These are phyloP conservation scores for Trametes meyenii DNA, from an alignment of 768 basidiomycete genomes.

Conservation along the genomic window DNA sequence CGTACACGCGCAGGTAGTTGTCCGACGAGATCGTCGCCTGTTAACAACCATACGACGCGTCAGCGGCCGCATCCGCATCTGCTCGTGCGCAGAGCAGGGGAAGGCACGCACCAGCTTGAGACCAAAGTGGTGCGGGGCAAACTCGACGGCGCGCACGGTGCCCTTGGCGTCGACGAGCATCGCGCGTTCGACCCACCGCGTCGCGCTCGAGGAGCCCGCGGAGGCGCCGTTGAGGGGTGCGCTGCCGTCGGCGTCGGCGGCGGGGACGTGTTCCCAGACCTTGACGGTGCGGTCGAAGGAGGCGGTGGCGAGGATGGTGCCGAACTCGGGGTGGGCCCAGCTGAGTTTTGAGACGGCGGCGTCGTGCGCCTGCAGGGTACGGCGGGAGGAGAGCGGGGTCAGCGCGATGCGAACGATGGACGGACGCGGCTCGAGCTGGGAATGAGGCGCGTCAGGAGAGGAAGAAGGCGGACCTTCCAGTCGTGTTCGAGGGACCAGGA, in stretches of 20 bases:
- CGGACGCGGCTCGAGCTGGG: background rate
- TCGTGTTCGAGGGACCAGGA: conserved; percentile 83
- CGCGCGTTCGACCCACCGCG: conserved; percentile 73
- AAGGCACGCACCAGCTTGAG: conserved; percentile 71
- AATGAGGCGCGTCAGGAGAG: background rate
- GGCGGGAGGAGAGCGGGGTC: background rate
- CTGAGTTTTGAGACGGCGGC: conserved; percentile 81
- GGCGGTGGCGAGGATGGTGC: conserved; percentile 80
- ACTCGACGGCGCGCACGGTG: conserved; percentile 84
- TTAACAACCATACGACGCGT: background rate
- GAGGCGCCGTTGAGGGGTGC: conserved; percentile 30
- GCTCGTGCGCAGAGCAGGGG: background rate
- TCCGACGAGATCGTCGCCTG: conserved; percentile 91
- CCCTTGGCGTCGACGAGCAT: conserved; percentile 83
- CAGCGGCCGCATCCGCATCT: background rate
- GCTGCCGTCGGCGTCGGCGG: conserved; percentile 29
- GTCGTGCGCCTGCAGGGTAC: conserved; percentile 77
- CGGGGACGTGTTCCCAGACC: conserved; percentile 78
- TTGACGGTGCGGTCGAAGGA: conserved; percentile 93
- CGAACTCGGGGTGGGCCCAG: conserved; percentile 95
- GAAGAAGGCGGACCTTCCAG: conserved; percentile 71
- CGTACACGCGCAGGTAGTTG: conserved; percentile 85
- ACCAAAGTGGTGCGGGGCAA: conserved; percentile 85
- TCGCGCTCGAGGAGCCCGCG: conserved; percentile 16
- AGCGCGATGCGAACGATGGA: background rate